A percentile compares a stretch with the other conserved stretches of the same genome.
phyloP scores from a whole-genome alignment of 768 basidiomycete species.

The Agrocybe pediades region DNA sequence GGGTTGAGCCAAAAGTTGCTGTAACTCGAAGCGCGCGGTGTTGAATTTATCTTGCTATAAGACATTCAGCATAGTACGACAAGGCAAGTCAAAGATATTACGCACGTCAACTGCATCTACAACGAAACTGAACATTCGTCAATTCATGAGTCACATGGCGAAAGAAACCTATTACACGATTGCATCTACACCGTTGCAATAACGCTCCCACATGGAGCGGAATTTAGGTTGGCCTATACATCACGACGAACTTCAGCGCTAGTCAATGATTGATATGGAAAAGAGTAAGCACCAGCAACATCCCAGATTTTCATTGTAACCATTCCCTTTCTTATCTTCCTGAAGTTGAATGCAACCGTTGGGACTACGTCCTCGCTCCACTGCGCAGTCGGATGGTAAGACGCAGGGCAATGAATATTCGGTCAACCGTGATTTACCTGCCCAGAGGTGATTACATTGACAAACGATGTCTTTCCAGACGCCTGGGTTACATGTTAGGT shows the following conservation, averaged over 20 bases:
- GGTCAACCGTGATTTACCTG: constrained; percentile 46
- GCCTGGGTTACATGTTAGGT: constrained; percentile 49
- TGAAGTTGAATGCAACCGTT: constrained; percentile 91
- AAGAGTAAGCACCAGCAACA: constrained; percentile 65
- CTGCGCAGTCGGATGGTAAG: constrained; percentile 35
- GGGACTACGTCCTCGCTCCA: constrained; percentile 98
- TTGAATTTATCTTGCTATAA: constrained; percentile 78
- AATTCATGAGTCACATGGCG: neutral
- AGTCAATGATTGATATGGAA: neutral
- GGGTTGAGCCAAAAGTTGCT: constrained; percentile 71
- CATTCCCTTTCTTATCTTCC: constrained; percentile 87
- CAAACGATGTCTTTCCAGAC: constrained; percentile 93
- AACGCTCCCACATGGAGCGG: constrained; percentile 94
- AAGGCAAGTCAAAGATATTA: constrained; percentile 10
- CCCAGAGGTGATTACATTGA: constrained; percentile 88
- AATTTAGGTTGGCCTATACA: constrained; percentile 84
- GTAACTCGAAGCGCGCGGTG: constrained; percentile 81
- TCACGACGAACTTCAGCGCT: constrained; percentile 7
- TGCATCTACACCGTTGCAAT: constrained; percentile 91
- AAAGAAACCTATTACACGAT: constrained; percentile 59
- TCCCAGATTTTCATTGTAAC: constrained; percentile 95
- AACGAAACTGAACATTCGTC: constrained; percentile 68
- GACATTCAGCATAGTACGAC: neutral
- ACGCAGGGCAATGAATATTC: neutral
- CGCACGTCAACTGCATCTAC: constrained; percentile 88